These are phyloP conservation scores for Trichoderma citrinoviride DNA, from an alignment of 2,329 filamentous ascomycete species.

Conservation along the genomic window DNA sequence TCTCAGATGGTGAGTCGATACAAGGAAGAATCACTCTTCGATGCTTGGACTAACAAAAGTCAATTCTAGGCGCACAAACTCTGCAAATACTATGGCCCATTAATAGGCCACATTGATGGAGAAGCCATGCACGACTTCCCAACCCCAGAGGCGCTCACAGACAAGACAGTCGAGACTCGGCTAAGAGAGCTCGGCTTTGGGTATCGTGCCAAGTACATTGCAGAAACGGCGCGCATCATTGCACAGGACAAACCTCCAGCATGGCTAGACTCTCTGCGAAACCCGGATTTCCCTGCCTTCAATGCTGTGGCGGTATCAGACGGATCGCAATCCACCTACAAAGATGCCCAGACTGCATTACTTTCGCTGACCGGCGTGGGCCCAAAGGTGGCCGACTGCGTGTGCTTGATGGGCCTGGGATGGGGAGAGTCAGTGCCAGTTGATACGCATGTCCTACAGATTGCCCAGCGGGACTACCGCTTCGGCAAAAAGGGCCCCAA, in stretches of 20 bases:
- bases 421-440: constrained; percentile 96
- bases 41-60: background rate
- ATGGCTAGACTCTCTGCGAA: constrained; percentile 78
- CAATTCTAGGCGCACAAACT: constrained; percentile 71
- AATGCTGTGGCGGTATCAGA: constrained; percentile 39
- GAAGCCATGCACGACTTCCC: constrained; percentile 87
- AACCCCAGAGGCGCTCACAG: constrained; percentile 67
- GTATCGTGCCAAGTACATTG: constrained; percentile 90
- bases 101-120: constrained; percentile 68
- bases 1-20: constrained; percentile 73
- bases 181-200: constrained; percentile 86
- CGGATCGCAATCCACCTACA: constrained; percentile 63
- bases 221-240: constrained; percentile 77
- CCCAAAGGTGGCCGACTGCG: constrained; percentile 95
- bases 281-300: constrained; percentile 67
- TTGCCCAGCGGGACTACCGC: constrained; percentile 91
- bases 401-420: constrained; percentile 91
- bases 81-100: constrained; percentile 77
- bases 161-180: constrained; percentile 71
- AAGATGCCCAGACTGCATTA: constrained; percentile 74
- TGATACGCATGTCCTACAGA: constrained; percentile 98
- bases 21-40: background rate
- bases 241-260: constrained; percentile 61
- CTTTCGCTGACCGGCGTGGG: constrained; percentile 83
- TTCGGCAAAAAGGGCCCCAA: constrained; percentile 83